Base-by-base conservation (phyloP, 129 eudicot species). In the Sambucus nigra region DNA sequence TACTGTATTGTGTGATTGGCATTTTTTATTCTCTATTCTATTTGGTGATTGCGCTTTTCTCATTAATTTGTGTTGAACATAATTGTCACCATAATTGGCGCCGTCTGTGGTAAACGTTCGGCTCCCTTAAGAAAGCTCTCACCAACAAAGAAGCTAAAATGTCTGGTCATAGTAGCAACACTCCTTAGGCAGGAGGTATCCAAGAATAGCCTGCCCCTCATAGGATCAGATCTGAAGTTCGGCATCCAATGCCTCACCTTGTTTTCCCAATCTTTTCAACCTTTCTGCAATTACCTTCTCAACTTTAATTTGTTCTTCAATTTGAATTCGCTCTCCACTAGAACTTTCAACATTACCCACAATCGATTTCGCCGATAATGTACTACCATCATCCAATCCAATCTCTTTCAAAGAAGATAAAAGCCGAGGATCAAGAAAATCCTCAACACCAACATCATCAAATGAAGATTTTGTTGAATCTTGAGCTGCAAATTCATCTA, bases 341-440 rank as follows among this genome's bases (percentile, higher is more conserved):
- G 55, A 53, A 39, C 42, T 64, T 22, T 74, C 94, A 53, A 21
- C 33, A 64, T 69, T 69, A 29, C 12, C 66, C 24, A 59, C 61
- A 31, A 23, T 57, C 9, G 57, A 14, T 40, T 68, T 69, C 45
- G 45, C 80, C 5, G 24, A 46, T 31, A 38, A 45, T 27, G 39
- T 13, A 39, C 62, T 26, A 2, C 51, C 60, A 55, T 70, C 69
- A 23, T 81, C 81, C 41, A 89, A 51, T 42, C 99, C 99, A 6
- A 74, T 75, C 50, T 83, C 94, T 60, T 70, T 78, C 35, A 91
- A 64, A 59, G 94, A 94, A 13, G 78, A 73, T 47, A 91, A 52
- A 48, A 89, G 93, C 59, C 84, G 95, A 63, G 97, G 95, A 71
- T 89, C 97, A 7, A 89, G 82, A 76, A 91, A 71, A 70, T 79